Base-by-base conservation (phyloP, 2,329 filamentous ascomycete species). In the Alternaria ethzedia region DNA sequence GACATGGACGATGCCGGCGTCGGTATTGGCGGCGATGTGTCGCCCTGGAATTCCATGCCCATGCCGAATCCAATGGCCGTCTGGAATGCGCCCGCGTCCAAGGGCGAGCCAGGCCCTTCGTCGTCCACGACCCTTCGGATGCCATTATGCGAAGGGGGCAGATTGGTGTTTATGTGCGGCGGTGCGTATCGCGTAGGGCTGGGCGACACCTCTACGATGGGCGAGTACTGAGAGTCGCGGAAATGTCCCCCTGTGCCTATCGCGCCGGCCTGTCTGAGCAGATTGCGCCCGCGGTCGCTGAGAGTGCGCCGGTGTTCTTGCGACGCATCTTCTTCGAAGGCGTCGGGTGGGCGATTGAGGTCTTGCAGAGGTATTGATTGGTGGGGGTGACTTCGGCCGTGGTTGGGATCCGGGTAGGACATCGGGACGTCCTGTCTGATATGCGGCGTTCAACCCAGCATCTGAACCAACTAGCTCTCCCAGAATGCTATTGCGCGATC, bases 341-440 rank as follows among this genome's bases (percentile, higher is more conserved):
- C 70, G 64, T 80, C 79, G 21, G 78, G 78, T 65, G 79, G 79
- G 51, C 77, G 78, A 67, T 79, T 78, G 63, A 84, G 79, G 70
- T 83, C 87, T 79, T 89, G 89, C 62, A 95, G 83, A 63, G 91
- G 91, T 81, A 96, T 94, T 66, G 90, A 90, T 73, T 87, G 86
- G 63, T 84, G 82, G 61, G 82, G 80, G 26, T 85, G 83, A 66
- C 81, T 80, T 68, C 83, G 81, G 65, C 83, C 80, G 71, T 83
- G 81, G 63, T 77, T 76, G 54, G 82, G 79, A 70, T 83, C 82
- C 74, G 82, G 81, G 70, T 83, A 83, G 80, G 84, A 82, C 84
- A 85, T 86, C 72, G 73, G 69, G 70, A 75, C 70, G 75, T 65
- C 60, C 69, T 72, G 75, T 58, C 69, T 72, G 70, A 59, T 54